A percentile compares a stretch with the other conserved stretches of the same genome.
Evolutionary conservation across 148 eudicot species (phyloP).

Genomic region (Cornus controversa): DNA sequence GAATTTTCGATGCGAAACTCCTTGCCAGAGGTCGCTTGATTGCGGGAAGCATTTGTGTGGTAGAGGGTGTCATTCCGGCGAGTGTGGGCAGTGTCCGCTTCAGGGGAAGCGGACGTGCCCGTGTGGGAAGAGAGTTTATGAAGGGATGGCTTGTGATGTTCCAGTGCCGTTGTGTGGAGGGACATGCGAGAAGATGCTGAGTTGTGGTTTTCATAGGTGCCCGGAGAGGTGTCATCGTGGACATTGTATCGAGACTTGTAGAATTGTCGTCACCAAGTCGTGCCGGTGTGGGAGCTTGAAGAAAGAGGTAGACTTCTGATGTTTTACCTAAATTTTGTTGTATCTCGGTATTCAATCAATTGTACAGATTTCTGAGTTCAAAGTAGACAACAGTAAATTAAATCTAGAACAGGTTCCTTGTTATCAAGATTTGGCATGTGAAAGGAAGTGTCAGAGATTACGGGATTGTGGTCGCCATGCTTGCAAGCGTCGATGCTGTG

Average conservation of each 20-base stretch:
- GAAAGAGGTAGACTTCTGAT: conserved; percentile 68
- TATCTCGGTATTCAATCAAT: neutral
- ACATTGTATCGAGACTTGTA: conserved; percentile 74
- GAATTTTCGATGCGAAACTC: conserved; percentile 58
- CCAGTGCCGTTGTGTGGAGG: conserved; percentile 72
- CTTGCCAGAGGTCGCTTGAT: conserved; percentile 52
- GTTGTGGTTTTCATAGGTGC: conserved; percentile 82
- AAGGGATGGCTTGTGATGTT: conserved; percentile 94
- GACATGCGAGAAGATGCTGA: conserved; percentile 78
- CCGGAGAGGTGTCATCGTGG: conserved; percentile 94
- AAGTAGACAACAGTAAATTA: conserved; percentile 26
- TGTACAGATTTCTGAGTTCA: neutral
- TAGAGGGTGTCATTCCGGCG: conserved; percentile 83
- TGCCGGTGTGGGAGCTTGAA: conserved; percentile 91
- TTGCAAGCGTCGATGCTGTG: conserved; percentile 93
- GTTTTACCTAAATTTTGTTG: neutral
- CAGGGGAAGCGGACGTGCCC: conserved; percentile 90
- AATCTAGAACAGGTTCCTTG: conserved; percentile 87
- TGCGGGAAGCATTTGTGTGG: conserved; percentile 86
- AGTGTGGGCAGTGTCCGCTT: conserved; percentile 78
- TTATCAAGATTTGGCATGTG: conserved; percentile 91
- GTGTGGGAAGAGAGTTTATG: conserved; percentile 78
- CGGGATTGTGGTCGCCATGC: conserved; percentile 99
- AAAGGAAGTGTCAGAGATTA: conserved; percentile 78
- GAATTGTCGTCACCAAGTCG: conserved; percentile 65